Evolutionary conservation across 1,284 basidiomycete genomes (phyloP).

Genomic region (Albatrellus sp.): DNA sequence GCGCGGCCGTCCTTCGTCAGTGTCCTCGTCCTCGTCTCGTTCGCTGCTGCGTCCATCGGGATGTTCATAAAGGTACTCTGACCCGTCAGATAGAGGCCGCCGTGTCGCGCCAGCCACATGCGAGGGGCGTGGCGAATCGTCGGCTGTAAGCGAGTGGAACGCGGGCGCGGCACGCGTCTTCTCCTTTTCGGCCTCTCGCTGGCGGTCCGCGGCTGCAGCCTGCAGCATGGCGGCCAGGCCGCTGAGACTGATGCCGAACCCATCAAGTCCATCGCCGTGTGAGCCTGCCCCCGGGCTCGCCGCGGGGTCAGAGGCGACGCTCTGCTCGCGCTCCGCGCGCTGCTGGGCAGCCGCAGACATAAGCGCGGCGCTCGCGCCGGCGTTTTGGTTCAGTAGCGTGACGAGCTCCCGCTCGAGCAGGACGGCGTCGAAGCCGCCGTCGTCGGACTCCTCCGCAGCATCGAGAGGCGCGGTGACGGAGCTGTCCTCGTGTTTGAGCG

Average conservation of each 20-base stretch:
- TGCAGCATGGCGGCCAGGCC: slow-evolving; percentile 63
- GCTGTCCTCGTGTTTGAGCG: slow-evolving; percentile 15
- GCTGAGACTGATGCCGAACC: slow-evolving; percentile 37
- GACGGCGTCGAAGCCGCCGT: slow-evolving; percentile 31
- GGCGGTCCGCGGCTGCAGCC: slow-evolving; percentile 38
- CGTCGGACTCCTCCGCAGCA: slow-evolving; percentile 6
- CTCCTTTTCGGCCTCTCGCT: slow-evolving; percentile 31
- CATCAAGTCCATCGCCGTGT: slow-evolving; percentile 1
- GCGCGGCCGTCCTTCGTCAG: slow-evolving; percentile 20
- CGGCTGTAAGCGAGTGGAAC: slow-evolving; percentile 61
- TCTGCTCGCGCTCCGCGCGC: slow-evolving; percentile 26
- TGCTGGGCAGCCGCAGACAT: slow-evolving; percentile 51
- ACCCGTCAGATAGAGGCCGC: slow-evolving; percentile 27
- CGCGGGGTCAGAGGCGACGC: slow-evolving; percentile 1
- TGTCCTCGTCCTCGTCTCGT: slow-evolving; percentile 8
- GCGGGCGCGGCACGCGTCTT: slow-evolving; percentile 59
- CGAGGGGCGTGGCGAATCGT: slow-evolving; percentile 20
- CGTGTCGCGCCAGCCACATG: slow-evolving; percentile 8
- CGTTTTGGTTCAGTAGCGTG: slow-evolving; percentile 55
- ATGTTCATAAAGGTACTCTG: slow-evolving; percentile 41
- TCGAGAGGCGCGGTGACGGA: slow-evolving; percentile 7
- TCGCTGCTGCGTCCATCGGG: slow-evolving; percentile 15
- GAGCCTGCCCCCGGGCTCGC: neutral
- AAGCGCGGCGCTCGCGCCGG: slow-evolving; percentile 46
- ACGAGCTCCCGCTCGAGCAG: slow-evolving; percentile 66